These are phyloP conservation scores for Parietaria judaica DNA, from an alignment of 306 rosid species.

Conservation along the genomic window DNA sequence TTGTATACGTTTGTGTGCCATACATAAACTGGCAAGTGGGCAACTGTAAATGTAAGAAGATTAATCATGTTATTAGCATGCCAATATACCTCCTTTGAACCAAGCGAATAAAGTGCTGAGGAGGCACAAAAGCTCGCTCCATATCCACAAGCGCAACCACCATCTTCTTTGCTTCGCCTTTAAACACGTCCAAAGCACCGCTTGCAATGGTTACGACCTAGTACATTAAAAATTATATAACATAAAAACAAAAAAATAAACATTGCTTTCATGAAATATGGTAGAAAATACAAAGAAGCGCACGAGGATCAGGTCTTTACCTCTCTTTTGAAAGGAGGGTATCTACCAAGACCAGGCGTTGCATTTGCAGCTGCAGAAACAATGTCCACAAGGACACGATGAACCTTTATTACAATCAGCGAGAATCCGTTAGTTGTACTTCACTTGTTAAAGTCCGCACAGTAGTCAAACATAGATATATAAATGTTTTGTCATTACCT, in stretches of 20 bases:
- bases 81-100: slow-evolving; percentile 77
- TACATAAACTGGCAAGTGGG: too few relatives aligned
- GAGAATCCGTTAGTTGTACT: slow-evolving; percentile 15
- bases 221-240: not conserved
- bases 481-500: slow-evolving; percentile 46
- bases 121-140: slow-evolving; percentile 99
- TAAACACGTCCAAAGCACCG: slow-evolving; percentile 75
- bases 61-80: not conserved
- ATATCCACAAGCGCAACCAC: slow-evolving; percentile 95
- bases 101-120: slow-evolving; percentile 93
- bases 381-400: slow-evolving; percentile 79
- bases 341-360: slow-evolving; percentile 96
- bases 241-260: slow-evolving; percentile 6
- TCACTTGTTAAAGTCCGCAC: slow-evolving; percentile 2
- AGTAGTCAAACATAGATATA: slow-evolving; percentile 2
- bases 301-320: slow-evolving; percentile 29
- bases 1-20: too few relatives aligned
- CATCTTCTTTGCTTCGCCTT: slow-evolving; percentile 90
- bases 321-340: slow-evolving; percentile 97
- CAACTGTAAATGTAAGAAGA: not conserved
- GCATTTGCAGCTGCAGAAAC: slow-evolving; percentile 87
- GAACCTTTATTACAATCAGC: slow-evolving; percentile 52
- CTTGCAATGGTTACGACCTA: slow-evolving; percentile 88
- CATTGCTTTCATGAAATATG: not conserved
- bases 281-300: not conserved